A percentile compares a stretch with the other conserved stretches of the same genome.
Evolutionary conservation across 257 asterid genomes (phyloP).

Genomic region (Eustoma russellianum): DNA sequence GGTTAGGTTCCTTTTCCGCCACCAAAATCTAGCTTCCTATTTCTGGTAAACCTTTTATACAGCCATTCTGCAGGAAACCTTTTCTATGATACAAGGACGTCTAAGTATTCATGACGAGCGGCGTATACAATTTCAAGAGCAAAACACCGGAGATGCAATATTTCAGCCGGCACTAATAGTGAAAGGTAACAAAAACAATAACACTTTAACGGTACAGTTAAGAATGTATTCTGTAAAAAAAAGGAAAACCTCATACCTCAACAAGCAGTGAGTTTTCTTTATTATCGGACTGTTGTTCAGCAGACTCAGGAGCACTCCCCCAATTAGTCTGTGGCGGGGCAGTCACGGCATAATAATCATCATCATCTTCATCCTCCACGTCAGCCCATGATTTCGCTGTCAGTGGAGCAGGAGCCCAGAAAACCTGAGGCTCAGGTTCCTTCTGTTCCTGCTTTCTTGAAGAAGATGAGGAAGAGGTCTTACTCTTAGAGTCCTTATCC

Average conservation of each 20-base stretch:
- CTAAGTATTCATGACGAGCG: background rate
- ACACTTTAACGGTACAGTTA: background rate
- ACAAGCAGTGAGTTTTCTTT: slow-evolving; percentile 20
- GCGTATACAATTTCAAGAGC: too few relatives aligned
- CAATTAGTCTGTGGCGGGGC: slow-evolving; percentile 79
- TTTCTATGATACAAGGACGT: background rate
- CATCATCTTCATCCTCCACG: slow-evolving; percentile 92
- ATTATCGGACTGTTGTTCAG: slow-evolving; percentile 18
- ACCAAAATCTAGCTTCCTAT: too few relatives aligned
- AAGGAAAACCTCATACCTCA: slow-evolving; percentile 38
- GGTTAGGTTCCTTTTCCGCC: too few relatives aligned
- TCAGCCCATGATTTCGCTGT: slow-evolving; percentile 88
- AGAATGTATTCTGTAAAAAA: background rate
- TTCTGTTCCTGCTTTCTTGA: slow-evolving; percentile 19
- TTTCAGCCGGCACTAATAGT: background rate
- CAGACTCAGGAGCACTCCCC: slow-evolving; percentile 34
- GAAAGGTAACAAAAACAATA: background rate
- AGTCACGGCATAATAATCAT: slow-evolving; percentile 83
- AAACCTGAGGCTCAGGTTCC: slow-evolving; percentile 41
- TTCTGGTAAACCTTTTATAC: too few relatives aligned
- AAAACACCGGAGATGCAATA: background rate
- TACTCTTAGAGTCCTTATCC: slow-evolving; percentile 52
- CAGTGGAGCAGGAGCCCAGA: slow-evolving; percentile 93
- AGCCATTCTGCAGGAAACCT: background rate
- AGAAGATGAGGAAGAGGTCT: slow-evolving; percentile 22